A percentile compares a stretch with the other conserved stretches of the same genome.
Conservation (phyloP, 306 rosid genomes). For the Sphenostylis stenocarpa region DNA sequence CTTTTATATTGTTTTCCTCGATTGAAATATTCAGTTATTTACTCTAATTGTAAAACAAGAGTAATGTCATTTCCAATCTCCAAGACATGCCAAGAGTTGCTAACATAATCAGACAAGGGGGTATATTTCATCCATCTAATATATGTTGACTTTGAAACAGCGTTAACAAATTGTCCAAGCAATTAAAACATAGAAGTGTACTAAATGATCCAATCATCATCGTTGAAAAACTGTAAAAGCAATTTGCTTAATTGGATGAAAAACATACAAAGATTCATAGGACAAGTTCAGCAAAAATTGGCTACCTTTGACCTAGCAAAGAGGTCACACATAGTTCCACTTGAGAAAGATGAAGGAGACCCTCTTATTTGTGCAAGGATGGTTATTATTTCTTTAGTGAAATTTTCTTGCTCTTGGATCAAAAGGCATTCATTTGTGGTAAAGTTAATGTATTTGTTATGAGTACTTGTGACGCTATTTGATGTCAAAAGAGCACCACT, state of each 20-base stretch:
- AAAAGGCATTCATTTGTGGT: neutral
- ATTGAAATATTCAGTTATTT: too few relatives aligned
- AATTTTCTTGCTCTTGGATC: neutral
- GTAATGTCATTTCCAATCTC: neutral
- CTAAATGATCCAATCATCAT: neutral
- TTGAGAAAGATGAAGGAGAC: neutral
- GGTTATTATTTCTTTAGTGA: too few relatives aligned
- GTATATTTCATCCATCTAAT: neutral
- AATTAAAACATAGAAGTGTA: neutral
- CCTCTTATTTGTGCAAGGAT: neutral
- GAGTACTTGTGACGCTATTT: conserved; percentile 1
- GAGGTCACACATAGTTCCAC: neutral
- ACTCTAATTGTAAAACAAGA: neutral
- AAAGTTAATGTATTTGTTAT: neutral
- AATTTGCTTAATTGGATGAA: neutral
- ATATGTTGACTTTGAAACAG: conserved; percentile 1
- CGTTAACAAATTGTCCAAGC: neutral
- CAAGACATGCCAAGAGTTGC: neutral
- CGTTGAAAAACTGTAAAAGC: neutral
- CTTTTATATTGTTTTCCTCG: too few relatives aligned
- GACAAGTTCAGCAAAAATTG: neutral
- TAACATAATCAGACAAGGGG: neutral
- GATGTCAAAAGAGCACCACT: neutral
- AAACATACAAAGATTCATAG: neutral
- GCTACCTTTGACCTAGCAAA: neutral